Conservation (phyloP, 306 rosid genomes). For the Dalbergia cochinchinensis region DNA sequence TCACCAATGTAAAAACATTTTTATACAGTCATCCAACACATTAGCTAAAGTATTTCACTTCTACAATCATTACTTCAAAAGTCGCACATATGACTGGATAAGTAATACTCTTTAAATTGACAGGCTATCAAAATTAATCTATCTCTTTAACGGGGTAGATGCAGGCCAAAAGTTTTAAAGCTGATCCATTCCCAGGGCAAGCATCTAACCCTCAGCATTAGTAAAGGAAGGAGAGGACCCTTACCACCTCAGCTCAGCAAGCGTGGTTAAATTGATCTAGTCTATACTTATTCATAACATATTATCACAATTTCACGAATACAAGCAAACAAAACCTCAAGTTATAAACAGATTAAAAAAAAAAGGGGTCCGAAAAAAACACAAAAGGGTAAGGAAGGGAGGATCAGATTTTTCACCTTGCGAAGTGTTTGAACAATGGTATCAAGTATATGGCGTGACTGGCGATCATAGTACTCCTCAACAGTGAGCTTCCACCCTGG, state of each 20-base stretch:
- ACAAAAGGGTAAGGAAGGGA: not conserved
- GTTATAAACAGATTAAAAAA: not conserved
- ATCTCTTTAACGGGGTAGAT: too few species aligned
- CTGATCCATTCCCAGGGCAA: too few species aligned
- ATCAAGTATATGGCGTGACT: constrained; percentile 86
- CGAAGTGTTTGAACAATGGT: constrained; percentile 85
- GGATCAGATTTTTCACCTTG: constrained; percentile 60
- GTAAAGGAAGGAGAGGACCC: too few species aligned
- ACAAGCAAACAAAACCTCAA: not conserved
- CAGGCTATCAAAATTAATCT: too few species aligned
- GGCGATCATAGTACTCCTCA: constrained; percentile 86
- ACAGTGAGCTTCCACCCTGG: constrained; percentile 99
- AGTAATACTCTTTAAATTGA: too few species aligned
- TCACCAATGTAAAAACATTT: not conserved
- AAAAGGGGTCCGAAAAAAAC: not conserved
- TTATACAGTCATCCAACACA: not conserved
- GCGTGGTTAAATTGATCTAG: too few species aligned
- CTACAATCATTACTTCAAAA: too few species aligned
- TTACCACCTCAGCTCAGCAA: too few species aligned
- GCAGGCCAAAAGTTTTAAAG: too few species aligned
- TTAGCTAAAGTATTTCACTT: not conserved
- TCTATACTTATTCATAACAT: too few species aligned
- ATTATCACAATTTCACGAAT: not conserved
- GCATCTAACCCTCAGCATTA: too few species aligned
- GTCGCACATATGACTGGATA: too few species aligned